Percentiles rank a stretch among this genome's conserved stretches.
phyloP scores from a whole-genome alignment of 495 filamentous ascomycete genomes.

The Talaromyces proteolyticus region DNA sequence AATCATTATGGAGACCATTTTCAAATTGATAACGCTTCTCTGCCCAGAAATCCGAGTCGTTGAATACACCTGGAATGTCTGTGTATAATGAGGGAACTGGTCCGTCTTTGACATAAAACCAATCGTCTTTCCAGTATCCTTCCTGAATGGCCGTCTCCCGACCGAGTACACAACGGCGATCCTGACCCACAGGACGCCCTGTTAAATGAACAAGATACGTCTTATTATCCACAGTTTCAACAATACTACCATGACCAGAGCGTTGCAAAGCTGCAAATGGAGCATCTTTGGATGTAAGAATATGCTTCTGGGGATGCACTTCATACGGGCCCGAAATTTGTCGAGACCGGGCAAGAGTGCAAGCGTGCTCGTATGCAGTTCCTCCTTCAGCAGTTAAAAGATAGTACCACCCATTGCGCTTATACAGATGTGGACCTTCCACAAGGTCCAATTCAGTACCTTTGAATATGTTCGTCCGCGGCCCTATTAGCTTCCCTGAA shows the following conservation, averaged over 20 bases:
- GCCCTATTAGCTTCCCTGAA: constrained; percentile 2
- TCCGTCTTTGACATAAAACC: constrained; percentile 6
- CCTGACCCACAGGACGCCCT: constrained; percentile 6
- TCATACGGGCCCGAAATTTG: constrained; percentile 50
- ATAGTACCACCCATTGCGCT: constrained; percentile 51
- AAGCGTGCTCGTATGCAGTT: constrained; percentile 51
- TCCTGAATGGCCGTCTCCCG: constrained; percentile 7
- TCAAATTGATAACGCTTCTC: constrained; percentile 3
- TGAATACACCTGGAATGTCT: background rate
- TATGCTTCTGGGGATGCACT: constrained; percentile 6
- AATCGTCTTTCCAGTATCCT: constrained; percentile 6
- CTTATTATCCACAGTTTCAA: constrained; percentile 5
- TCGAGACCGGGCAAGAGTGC: constrained; percentile 45
- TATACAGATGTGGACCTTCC: constrained; percentile 58
- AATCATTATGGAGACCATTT: background rate
- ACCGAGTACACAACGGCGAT: constrained; percentile 6
- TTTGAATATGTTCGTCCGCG: constrained; percentile 41
- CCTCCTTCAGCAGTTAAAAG: constrained; percentile 57
- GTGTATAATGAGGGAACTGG: constrained; percentile 6
- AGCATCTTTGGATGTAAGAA: constrained; percentile 6
- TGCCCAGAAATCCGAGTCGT: constrained; percentile 5
- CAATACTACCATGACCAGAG: constrained; percentile 7
- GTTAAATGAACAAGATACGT: constrained; percentile 6
- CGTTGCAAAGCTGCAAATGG: constrained; percentile 7
- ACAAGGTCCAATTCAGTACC: constrained; percentile 50